A percentile compares a stretch with the other conserved stretches of the same genome.
phyloP scores from a whole-genome alignment of 2,329 filamentous ascomycete genomes.

The Calonectria naviculata region DNA sequence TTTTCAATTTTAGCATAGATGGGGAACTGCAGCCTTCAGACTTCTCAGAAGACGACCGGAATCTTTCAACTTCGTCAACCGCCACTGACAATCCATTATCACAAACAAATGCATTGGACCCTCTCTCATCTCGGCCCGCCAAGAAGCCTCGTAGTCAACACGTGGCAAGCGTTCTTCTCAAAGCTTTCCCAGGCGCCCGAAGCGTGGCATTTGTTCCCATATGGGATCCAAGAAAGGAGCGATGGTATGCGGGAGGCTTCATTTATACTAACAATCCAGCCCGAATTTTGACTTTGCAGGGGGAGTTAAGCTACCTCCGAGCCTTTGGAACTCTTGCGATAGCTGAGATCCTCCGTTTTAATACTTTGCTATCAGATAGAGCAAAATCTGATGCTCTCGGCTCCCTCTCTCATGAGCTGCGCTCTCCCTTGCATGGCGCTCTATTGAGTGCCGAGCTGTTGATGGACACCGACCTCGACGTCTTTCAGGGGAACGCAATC shows the following conservation, averaged over 20 bases:
- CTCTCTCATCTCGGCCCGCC: too few species aligned
- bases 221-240: constrained; percentile 57
- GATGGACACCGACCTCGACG: constrained; percentile 60
- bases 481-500: constrained; percentile 58
- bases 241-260: constrained; percentile 62
- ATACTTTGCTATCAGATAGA: constrained; percentile 50
- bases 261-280: constrained; percentile 58
- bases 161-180: constrained; percentile 41
- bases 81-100: not conserved
- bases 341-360: constrained; percentile 63
- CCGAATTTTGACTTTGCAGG: constrained; percentile 55
- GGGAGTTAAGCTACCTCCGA: constrained; percentile 62
- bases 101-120: not conserved
- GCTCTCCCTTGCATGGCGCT: constrained; percentile 71
- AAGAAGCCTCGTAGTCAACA: constrained; percentile 5
- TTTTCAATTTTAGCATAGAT: constrained; percentile 56
- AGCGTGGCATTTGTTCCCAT: constrained; percentile 60
- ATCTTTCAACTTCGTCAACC: not conserved
- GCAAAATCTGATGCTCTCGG: constrained; percentile 69
- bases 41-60: constrained; percentile 25
- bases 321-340: constrained; percentile 67
- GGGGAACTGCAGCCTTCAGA: constrained; percentile 49
- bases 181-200: constrained; percentile 54
- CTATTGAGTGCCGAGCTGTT: constrained; percentile 65
- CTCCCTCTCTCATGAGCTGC: constrained; percentile 71